These are phyloP conservation scores for Botrytis fragariae DNA, from an alignment of 2,329 filamentous ascomycete species.

Conservation along the genomic window DNA sequence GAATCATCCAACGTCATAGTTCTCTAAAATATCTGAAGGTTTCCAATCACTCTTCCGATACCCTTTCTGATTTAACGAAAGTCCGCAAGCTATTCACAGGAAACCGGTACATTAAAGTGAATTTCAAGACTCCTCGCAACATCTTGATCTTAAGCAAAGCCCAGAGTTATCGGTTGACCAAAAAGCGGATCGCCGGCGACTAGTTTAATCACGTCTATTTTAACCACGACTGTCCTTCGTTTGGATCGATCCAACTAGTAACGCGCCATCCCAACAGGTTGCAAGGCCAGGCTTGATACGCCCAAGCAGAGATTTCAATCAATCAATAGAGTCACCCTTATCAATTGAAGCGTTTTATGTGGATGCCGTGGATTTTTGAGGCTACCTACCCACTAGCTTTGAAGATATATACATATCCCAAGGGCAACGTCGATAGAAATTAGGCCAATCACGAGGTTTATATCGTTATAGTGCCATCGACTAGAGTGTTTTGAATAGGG, in stretches of 20 bases:
- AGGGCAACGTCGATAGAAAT: neutral
- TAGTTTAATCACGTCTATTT: neutral
- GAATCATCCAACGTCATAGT: neutral
- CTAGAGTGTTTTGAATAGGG: neutral
- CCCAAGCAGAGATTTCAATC: neutral
- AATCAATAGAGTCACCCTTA: neutral
- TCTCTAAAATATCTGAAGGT: too few relatives aligned
- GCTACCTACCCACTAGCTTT: neutral
- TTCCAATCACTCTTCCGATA: neutral
- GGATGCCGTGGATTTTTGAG: neutral
- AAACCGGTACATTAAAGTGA: too few relatives aligned
- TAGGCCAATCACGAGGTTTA: neutral
- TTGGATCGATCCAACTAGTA: neutral
- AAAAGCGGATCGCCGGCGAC: too few relatives aligned
- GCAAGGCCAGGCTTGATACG: neutral
- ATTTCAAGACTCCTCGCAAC: neutral
- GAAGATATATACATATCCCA: neutral
- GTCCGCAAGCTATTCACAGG: neutral
- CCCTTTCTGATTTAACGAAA: too few relatives aligned
- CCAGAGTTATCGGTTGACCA: too few relatives aligned
- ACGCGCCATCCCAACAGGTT: neutral
- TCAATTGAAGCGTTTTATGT: neutral
- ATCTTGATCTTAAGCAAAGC: neutral
- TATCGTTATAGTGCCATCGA: neutral
- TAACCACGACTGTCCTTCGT: neutral